phyloP scores from a whole-genome alignment of 345 rosid genomes.

The Gossypium rotundifolium region DNA sequence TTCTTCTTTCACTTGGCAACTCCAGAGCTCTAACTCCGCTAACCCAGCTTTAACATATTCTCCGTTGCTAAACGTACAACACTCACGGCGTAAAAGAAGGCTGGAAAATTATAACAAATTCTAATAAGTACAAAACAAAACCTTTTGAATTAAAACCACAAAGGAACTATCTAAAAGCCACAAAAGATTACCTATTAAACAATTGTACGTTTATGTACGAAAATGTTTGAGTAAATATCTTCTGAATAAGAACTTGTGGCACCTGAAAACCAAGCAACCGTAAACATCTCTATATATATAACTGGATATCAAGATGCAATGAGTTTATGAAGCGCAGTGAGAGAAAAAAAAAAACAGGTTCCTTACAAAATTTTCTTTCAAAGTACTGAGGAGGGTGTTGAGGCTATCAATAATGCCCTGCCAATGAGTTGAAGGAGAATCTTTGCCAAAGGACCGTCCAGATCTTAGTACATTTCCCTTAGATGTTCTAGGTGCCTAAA shows the following conservation, averaged over 20 bases:
- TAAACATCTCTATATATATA: conserved; percentile 20
- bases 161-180: background rate
- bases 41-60: conserved; percentile 93
- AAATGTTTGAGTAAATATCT: conserved; percentile 89
- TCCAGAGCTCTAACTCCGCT: conserved; percentile 98
- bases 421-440: conserved; percentile 87
- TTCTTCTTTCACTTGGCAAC: conserved; percentile 87
- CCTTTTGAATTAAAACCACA: conserved; percentile 2
- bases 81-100: conserved; percentile 92
- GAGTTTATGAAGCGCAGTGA: background rate
- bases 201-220: conserved; percentile 85
- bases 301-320: conserved; percentile 14
- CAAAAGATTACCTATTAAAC: conserved; percentile 67
- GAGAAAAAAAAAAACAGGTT: conserved; percentile 10
- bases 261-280: conserved; percentile 47
- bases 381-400: conserved; percentile 65
- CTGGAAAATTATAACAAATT: conserved; percentile 33
- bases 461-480: conserved; percentile 78
- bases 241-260: conserved; percentile 91
- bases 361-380: conserved; percentile 89
- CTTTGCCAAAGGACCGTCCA: conserved; percentile 79
- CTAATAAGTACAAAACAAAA: conserved; percentile 4
- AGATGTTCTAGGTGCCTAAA: conserved; percentile 93
- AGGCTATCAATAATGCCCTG: conserved; percentile 90
- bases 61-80: conserved; percentile 98